phyloP scores from a whole-genome alignment of 2,329 filamentous ascomycete genomes.

The Ceratocystis colombiana region DNA sequence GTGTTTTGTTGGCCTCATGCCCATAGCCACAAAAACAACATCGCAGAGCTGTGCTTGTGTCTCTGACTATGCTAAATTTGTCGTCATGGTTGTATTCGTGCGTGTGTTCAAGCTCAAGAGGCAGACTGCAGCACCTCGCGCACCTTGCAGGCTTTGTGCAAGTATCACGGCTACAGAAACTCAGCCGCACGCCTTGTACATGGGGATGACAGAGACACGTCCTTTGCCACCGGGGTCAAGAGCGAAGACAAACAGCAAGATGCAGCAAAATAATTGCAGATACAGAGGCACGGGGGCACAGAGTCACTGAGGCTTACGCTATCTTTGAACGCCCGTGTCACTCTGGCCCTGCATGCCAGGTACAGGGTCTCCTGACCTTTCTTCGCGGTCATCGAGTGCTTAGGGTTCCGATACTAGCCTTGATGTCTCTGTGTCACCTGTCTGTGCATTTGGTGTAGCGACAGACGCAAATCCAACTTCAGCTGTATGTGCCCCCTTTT shows the following conservation, averaged over 20 bases:
- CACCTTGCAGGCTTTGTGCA: neutral
- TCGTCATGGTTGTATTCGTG: neutral
- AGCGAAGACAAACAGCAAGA: neutral
- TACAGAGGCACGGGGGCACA: neutral
- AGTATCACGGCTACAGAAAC: slow-evolving; percentile 13
- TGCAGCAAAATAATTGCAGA: neutral
- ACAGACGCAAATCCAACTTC: neutral
- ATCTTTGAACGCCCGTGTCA: neutral
- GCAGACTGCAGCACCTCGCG: slow-evolving; percentile 10
- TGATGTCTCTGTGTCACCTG: neutral
- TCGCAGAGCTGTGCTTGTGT: neutral
- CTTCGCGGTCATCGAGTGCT: neutral
- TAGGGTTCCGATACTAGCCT: neutral
- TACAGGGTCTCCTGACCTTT: neutral
- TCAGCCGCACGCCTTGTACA: slow-evolving; percentile 8
- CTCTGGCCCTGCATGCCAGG: neutral
- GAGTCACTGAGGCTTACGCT: neutral
- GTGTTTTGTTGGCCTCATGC: neutral
- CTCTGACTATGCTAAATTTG: neutral
- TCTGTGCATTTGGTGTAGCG: slow-evolving; percentile 10
- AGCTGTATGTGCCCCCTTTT: neutral
- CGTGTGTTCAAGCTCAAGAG: neutral
- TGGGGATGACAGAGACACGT: neutral
- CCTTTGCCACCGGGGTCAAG: neutral
- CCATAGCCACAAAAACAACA: neutral